Percentiles rank a stretch among this genome's conserved stretches.
These are phyloP conservation scores for Primulina eburnea DNA, from an alignment of 257 asterid genomes.

Conservation along the genomic window DNA sequence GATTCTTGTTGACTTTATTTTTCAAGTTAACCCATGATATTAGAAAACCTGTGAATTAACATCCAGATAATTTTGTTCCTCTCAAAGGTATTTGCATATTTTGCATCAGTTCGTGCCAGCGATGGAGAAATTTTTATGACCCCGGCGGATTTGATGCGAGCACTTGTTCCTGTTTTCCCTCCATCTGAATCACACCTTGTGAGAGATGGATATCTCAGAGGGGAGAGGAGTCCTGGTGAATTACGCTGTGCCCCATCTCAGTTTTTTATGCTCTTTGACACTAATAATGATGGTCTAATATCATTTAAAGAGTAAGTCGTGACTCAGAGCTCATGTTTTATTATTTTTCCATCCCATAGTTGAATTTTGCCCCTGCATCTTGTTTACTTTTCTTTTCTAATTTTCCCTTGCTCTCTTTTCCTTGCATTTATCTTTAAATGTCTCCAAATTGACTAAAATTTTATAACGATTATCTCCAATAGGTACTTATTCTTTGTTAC, in stretches of 20 bases:
- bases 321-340: conserved; percentile 12
- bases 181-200: conserved; percentile 86
- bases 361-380: background rate
- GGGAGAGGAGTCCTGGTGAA: conserved; percentile 88
- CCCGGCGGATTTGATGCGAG: conserved; percentile 94
- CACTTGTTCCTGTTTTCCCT: conserved; percentile 93
- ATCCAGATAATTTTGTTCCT: conserved; percentile 18
- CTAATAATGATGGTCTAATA: conserved; percentile 69
- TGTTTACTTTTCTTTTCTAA: conserved; percentile 3
- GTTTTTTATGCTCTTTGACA: conserved; percentile 92
- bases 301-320: conserved; percentile 80
- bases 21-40: conserved; percentile 20
- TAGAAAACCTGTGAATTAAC: background rate
- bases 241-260: conserved; percentile 72
- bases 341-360: background rate
- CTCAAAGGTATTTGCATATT: conserved; percentile 73
- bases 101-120: conserved; percentile 56
- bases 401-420: conserved; percentile 2
- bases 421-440: conserved; percentile 18
- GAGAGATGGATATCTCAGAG: conserved; percentile 86
- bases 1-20: conserved; percentile 12
- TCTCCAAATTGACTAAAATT: conserved; percentile 22
- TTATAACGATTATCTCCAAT: conserved; percentile 29
- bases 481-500: conserved; percentile 93
- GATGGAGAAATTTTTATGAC: conserved; percentile 77